Evolutionary conservation across 2,329 filamentous ascomycete species (phyloP), one percentile per base, ranked within the genome.

Genomic region (Cercospora sp.): DNA sequence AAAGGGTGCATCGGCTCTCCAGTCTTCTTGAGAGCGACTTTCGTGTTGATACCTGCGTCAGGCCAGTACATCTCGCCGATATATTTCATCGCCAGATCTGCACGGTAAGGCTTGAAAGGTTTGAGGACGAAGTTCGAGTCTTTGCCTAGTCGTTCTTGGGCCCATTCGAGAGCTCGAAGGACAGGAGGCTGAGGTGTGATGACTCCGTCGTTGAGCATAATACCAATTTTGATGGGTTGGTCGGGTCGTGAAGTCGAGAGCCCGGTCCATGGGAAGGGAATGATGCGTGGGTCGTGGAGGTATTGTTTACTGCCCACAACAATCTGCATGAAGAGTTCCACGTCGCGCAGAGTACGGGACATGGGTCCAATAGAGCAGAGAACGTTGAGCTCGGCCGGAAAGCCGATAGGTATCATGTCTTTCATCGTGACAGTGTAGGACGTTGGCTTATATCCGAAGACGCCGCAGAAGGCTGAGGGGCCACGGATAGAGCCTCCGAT

Each of bases 381-480:
- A 18, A 72, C 60, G 28, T 72, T 72, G 32, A 72, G 65, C 26
- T 72, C 70, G 5, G 70, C 70, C 2, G 67, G 62, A 58, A 72
- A 72, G 21, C 68, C 68, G 16, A 10, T 30, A 24, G 64, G 66
- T 16, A 70, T 21, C 34, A 72, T 67, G 62, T 68, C 69, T 51
- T 65, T 61, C 66, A 69, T 66, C 9, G 66, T 64, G 24, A 70
- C 26, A 10, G 66, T 70, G 34, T 71, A 72, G 30, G 61, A 37
- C 1, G 70, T 71, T 1, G 83, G 80, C 68, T 73, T 73, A 68
- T 76, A 74, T 16, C 76, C 76, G 34, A 72, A 76, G 58, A 77
- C 73, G 10, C 74, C 76, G 51, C 79, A 79, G 80, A 93, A 94
- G 74, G 97, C 94, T 66, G 97, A 91, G 79, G 91, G 94, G 77